Percentiles rank a stretch among this genome's conserved stretches.
Evolutionary conservation across 2,329 filamentous ascomycete genomes (phyloP).

Genomic region (Blastomyces gilchristii): DNA sequence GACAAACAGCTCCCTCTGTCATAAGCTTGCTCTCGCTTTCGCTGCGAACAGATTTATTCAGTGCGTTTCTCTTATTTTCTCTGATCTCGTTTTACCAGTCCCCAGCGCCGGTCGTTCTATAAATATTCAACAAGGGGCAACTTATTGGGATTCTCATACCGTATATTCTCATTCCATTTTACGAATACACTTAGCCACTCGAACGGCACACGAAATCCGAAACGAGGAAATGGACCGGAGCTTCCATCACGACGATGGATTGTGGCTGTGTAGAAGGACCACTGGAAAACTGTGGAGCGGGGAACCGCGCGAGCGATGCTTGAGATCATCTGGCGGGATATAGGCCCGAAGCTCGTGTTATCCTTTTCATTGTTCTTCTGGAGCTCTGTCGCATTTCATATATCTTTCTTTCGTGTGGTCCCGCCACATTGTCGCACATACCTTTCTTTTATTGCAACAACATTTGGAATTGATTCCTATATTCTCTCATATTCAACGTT

Average conservation of each 20-base stretch:
- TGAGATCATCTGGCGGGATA: background rate
- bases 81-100: background rate
- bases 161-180: background rate
- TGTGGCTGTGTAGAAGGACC: background rate
- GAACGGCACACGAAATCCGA: background rate
- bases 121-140: constrained; percentile 2
- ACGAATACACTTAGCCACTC: background rate
- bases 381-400: background rate
- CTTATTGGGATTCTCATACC: background rate
- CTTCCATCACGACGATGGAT: background rate
- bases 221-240: background rate
- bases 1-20: background rate
- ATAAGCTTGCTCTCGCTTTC: background rate
- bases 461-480: constrained; percentile 1
- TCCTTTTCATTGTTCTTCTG: background rate
- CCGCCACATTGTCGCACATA: background rate
- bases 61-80: background rate
- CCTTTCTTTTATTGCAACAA: background rate
- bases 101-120: constrained; percentile 4
- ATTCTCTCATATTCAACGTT: background rate
- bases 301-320: background rate
- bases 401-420: background rate
- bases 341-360: background rate
- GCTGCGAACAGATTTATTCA: background rate
- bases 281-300: background rate